phyloP scores from a whole-genome alignment of 2,329 filamentous ascomycete genomes.

The Coniochaeta sp. region DNA sequence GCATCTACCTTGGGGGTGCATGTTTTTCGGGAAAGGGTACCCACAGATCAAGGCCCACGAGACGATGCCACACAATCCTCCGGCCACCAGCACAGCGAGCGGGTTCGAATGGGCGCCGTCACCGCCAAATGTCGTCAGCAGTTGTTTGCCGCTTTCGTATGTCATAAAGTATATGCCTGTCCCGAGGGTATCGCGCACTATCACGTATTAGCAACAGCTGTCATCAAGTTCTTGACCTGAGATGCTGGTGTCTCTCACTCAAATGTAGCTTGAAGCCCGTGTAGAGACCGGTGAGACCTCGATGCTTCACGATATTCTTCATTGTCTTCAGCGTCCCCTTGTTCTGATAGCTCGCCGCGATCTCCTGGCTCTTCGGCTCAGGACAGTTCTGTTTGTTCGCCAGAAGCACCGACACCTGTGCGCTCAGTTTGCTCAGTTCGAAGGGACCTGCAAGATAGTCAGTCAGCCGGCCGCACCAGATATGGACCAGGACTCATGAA shows the following conservation, averaged over 20 bases:
- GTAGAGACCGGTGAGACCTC: conserved; percentile 67
- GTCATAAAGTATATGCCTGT: conserved; percentile 85
- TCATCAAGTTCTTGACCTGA: neutral
- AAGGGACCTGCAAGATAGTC: conserved; percentile 61
- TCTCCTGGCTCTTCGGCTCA: conserved; percentile 44
- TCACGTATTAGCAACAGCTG: conserved; percentile 1
- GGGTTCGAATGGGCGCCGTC: conserved; percentile 70
- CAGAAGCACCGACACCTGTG: conserved; percentile 75
- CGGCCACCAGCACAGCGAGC: conserved; percentile 69
- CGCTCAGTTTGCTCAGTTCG: conserved; percentile 82
- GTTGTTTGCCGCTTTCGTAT: conserved; percentile 79
- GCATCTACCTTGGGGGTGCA: too few species aligned
- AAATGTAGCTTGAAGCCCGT: conserved; percentile 75
- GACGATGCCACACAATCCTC: conserved; percentile 73
- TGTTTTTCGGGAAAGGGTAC: conserved; percentile 20
- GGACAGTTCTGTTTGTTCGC: conserved; percentile 44
- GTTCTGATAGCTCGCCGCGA: conserved; percentile 65
- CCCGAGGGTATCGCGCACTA: conserved; percentile 75
- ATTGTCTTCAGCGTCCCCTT: conserved; percentile 72
- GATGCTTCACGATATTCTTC: conserved; percentile 66
- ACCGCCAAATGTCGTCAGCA: conserved; percentile 66
- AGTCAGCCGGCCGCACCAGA: neutral
- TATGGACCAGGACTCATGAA: too few species aligned
- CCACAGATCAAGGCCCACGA: conserved; percentile 72
- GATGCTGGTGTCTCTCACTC: conserved; percentile 38